Conservation (phyloP, 2,329 filamentous ascomycete species). For the Cordyceps cateniannulata region DNA sequence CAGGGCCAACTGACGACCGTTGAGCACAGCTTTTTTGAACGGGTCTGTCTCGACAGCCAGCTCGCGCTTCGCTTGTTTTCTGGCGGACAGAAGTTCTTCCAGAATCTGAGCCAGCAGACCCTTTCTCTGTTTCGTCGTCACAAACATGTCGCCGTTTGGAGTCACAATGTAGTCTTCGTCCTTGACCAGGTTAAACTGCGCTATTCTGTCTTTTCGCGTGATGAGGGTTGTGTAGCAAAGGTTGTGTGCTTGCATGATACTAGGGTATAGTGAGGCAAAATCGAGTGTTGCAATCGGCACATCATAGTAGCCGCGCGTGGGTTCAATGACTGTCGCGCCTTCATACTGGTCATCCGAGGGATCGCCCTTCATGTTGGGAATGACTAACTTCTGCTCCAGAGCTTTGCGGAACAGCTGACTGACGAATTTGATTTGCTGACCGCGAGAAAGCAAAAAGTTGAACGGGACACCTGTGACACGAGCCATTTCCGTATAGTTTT, state of each 20-base stretch:
- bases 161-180: constrained; percentile 96
- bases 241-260: constrained; percentile 98
- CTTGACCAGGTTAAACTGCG: constrained; percentile 70
- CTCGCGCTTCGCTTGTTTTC: constrained; percentile 92
- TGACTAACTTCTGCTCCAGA: constrained; percentile 84
- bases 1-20: constrained; percentile 91
- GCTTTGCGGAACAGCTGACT: constrained; percentile 96
- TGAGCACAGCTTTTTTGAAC: constrained; percentile 96
- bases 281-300: constrained; percentile 94
- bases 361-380: constrained; percentile 74
- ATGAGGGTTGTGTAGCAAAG: constrained; percentile 94
- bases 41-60: constrained; percentile 83
- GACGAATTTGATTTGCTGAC: constrained; percentile 96
- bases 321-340: constrained; percentile 96
- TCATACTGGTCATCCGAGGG: constrained; percentile 83
- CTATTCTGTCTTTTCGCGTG: constrained; percentile 64
- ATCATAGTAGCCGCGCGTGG: constrained; percentile 86
- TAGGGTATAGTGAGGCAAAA: constrained; percentile 97
- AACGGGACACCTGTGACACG: constrained; percentile 98
- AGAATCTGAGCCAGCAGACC: constrained; percentile 91
- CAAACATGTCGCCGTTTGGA: constrained; percentile 89
- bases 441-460: constrained; percentile 84
- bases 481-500: constrained; percentile 99
- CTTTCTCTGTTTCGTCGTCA: constrained; percentile 81
- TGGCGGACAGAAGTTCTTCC: constrained; percentile 81